A percentile compares a stretch with the other conserved stretches of the same genome.
phyloP scores from a whole-genome alignment of 2,329 filamentous ascomycete species.

The Cyphellophora attinorum region DNA sequence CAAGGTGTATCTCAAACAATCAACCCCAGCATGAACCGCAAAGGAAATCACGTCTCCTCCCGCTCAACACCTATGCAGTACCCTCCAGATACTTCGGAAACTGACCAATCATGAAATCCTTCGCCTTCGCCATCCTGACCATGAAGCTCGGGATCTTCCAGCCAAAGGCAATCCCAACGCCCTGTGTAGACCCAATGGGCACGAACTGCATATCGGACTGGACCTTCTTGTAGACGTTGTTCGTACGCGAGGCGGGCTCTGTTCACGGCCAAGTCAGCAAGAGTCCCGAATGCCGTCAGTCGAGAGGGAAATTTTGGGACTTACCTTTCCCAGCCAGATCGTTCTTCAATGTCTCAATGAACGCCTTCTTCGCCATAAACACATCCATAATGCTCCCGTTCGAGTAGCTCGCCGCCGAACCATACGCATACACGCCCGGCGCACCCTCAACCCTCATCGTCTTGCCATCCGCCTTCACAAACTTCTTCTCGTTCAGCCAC shows the following conservation, averaged over 20 bases:
- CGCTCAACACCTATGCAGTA: conserved; percentile 16
- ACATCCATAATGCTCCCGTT: conserved; percentile 17
- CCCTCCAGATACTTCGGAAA: conserved; percentile 18
- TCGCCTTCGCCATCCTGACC: conserved; percentile 28
- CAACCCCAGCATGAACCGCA: no score
- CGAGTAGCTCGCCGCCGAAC: conserved; percentile 18
- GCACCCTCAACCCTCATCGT: conserved; percentile 18
- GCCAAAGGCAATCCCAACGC: conserved; percentile 28
- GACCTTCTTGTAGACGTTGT: conserved; percentile 24
- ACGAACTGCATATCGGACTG: conserved; percentile 27
- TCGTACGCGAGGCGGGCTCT: conserved; percentile 18
- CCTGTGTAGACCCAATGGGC: conserved; percentile 27
- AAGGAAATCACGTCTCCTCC: no score
- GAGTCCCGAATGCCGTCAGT: no score
- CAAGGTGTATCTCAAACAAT: no score
- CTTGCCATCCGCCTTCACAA: conserved; percentile 36
- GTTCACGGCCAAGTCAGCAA: conserved; percentile 6
- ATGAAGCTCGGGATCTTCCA: conserved; percentile 27
- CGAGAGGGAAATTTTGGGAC: conserved; percentile 1
- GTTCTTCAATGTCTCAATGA: conserved; percentile 15
- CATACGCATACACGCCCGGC: conserved; percentile 17
- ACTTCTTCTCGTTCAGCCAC: conserved; percentile 37
- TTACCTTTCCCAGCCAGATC: conserved; percentile 18
- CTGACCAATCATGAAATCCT: conserved; percentile 26
- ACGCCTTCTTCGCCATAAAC: conserved; percentile 13